These are phyloP conservation scores for Fusarium nurragi DNA, from an alignment of 2,329 filamentous ascomycete species.

Conservation along the genomic window DNA sequence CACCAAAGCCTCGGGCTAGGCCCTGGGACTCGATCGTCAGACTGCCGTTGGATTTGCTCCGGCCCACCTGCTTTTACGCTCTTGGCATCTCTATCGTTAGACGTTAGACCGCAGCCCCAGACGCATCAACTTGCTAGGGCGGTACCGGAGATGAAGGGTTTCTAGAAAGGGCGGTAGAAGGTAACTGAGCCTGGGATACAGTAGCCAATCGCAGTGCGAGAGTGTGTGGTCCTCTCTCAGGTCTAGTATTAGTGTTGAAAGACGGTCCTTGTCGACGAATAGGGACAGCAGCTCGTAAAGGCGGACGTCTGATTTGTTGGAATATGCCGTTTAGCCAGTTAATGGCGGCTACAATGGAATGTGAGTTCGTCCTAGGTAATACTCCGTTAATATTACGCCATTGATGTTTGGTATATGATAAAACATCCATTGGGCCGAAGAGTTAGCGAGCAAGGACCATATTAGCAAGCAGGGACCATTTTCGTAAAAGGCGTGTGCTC, in stretches of 20 bases:
- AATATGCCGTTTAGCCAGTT: not conserved
- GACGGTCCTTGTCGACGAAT: slow-evolving; percentile 5
- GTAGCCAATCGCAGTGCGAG: slow-evolving; percentile 27
- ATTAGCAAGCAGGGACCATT: too few species aligned
- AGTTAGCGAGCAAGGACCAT: not conserved
- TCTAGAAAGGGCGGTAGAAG: slow-evolving; percentile 43
- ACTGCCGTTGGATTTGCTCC: not conserved
- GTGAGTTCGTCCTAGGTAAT: not conserved
- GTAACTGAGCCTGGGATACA: not conserved
- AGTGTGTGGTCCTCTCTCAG: slow-evolving; percentile 7
- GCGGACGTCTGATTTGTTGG: not conserved
- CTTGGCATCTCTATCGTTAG: not conserved
- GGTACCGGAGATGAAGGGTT: slow-evolving; percentile 37
- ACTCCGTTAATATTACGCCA: not conserved
- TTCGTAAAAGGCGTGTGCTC: too few species aligned
- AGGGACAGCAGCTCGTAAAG: slow-evolving; percentile 14
- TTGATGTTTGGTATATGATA: not conserved
- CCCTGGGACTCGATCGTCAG: not conserved
- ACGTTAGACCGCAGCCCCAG: not conserved
- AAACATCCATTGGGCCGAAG: not conserved
- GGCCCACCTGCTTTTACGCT: not conserved
- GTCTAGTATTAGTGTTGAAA: not conserved
- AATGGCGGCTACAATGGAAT: slow-evolving; percentile 1
- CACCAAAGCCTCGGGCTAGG: not conserved
- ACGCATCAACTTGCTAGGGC: slow-evolving; percentile 4